Conservation (phyloP, 805 yeast species). For the Candida silvicultrix region DNA sequence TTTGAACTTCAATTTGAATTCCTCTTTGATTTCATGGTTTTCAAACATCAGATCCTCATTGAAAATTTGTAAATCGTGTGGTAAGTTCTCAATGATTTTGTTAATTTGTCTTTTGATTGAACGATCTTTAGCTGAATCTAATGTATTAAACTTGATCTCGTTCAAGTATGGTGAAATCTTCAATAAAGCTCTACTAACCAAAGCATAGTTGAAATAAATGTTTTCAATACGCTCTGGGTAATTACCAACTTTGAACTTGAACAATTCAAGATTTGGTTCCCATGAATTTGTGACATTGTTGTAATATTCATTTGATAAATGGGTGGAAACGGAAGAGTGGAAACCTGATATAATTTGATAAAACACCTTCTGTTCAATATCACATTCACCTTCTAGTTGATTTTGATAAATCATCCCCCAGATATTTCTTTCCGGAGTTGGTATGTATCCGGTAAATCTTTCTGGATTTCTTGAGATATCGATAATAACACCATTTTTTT, state of each 20-base stretch:
- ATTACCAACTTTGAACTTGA: conserved; percentile 85
- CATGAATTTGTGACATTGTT: conserved; percentile 69
- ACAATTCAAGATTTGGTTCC: conserved; percentile 76
- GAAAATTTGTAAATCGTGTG: conserved; percentile 22
- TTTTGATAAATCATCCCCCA: conserved; percentile 93
- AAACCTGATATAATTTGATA: conserved; percentile 85
- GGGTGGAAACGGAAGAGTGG: conserved; percentile 95
- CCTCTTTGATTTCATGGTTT: conserved; percentile 64
- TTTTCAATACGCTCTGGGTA: conserved; percentile 84
- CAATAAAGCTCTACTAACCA: conserved; percentile 74
- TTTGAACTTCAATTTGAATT: conserved; percentile 77
- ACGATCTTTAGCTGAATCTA: conserved; percentile 33
- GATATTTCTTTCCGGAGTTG: conserved; percentile 83
- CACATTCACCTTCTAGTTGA: conserved; percentile 50
- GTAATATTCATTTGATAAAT: conserved; percentile 77
- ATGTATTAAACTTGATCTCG: conserved; percentile 41
- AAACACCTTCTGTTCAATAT: conserved; percentile 80
- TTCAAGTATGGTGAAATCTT: conserved; percentile 53
- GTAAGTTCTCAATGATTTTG: conserved; percentile 29
- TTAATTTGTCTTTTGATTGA: conserved; percentile 38
- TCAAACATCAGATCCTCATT: conserved; percentile 45
- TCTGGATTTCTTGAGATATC: conserved; percentile 88
- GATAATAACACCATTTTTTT: conserved; percentile 72
- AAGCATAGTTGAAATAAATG: conserved; percentile 86
- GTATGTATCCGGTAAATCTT: conserved; percentile 93